Base-by-base conservation (phyloP, 1,139 yeast genomes). In the Lodderomyces beijingensis region DNA sequence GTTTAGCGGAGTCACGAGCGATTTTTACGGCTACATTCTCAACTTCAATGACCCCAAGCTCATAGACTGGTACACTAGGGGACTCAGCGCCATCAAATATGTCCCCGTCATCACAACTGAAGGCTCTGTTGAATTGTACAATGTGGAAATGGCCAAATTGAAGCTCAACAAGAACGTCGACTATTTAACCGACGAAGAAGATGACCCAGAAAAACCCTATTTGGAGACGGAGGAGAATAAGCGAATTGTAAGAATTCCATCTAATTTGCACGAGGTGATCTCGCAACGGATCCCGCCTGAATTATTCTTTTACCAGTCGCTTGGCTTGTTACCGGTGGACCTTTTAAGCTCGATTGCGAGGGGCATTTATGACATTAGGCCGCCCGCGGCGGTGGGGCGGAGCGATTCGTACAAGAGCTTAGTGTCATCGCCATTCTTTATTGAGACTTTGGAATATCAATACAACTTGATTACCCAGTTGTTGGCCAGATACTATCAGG, bases 251-350 rank as follows among this genome's bases (percentile, higher is more conserved):
- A 68, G 62, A 41, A 67, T 79, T 18, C 97, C 97, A 9, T 74
- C 75, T 41, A 94, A 88, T 53, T 66, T 86, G 15, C 94, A 86
- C 50, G 91, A 82, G 32, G 74, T 89, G 34, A 71, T 91, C 33
- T 88, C 95, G 4, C 89, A 85, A 53, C 74, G 93, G 49, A 65
- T 91, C 34, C 95, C 97, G 1, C 85, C 88, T 30, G 97, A 89
- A 57, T 67, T 84, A 29, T 81, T 78, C 51, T 87, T 82, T 51
- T 91, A 88, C 56, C 77, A 79, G 49, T 80, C 94, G 0, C 59
- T 83, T 34, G 98, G 97, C 1, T 54, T 89, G 27, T 62, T 83
- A 16, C 77, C 83, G 5, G 66, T 84, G 5, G 78, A 76, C 39
- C 54, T 85, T 25, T 65, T 84, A 32, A 85, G 83, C 42, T 75